These are phyloP conservation scores for Colletotrichum filicis DNA, from an alignment of 2,329 filamentous ascomycete genomes.

Conservation along the genomic window DNA sequence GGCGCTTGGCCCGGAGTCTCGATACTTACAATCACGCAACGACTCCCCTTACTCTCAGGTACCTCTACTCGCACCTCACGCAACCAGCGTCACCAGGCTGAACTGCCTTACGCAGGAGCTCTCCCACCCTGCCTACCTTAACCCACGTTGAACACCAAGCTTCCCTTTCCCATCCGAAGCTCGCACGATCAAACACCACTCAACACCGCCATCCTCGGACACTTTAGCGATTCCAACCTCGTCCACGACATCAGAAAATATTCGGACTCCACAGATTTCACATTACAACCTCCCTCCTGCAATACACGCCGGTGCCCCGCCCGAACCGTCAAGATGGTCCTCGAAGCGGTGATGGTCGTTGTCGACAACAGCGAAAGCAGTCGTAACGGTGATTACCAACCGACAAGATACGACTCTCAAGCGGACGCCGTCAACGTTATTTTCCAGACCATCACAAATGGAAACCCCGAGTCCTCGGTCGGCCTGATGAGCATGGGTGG, in stretches of 20 bases:
- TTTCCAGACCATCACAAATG: slow-evolving; percentile 94
- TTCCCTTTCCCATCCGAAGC: slow-evolving; percentile 37
- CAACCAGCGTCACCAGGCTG: slow-evolving; percentile 50
- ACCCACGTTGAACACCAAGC: slow-evolving; percentile 35
- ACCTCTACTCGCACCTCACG: slow-evolving; percentile 13
- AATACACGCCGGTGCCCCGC: slow-evolving; percentile 13
- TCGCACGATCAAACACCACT: slow-evolving; percentile 26
- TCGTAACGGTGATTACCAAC: slow-evolving; percentile 92
- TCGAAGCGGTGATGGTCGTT: slow-evolving; percentile 99
- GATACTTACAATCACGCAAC: neutral
- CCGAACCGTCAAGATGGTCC: slow-evolving; percentile 80
- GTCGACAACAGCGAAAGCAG: slow-evolving; percentile 99
- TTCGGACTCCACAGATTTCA: neutral
- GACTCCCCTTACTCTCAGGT: neutral
- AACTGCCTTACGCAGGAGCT: slow-evolving; percentile 55
- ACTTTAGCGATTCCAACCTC: neutral
- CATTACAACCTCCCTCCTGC: neutral
- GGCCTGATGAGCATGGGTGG: slow-evolving; percentile 99
- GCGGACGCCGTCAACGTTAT: slow-evolving; percentile 94
- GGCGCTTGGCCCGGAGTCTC: neutral
- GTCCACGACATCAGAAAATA: neutral
- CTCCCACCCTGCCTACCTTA: slow-evolving; percentile 1
- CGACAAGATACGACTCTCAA: slow-evolving; percentile 96
- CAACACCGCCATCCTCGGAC: slow-evolving; percentile 1
- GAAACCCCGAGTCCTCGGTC: slow-evolving; percentile 96